A percentile compares a stretch with the other conserved stretches of the same genome.
Evolutionary conservation across 2,329 filamentous ascomycete species (phyloP).

Genomic region (Reticulascus tulasneorum): DNA sequence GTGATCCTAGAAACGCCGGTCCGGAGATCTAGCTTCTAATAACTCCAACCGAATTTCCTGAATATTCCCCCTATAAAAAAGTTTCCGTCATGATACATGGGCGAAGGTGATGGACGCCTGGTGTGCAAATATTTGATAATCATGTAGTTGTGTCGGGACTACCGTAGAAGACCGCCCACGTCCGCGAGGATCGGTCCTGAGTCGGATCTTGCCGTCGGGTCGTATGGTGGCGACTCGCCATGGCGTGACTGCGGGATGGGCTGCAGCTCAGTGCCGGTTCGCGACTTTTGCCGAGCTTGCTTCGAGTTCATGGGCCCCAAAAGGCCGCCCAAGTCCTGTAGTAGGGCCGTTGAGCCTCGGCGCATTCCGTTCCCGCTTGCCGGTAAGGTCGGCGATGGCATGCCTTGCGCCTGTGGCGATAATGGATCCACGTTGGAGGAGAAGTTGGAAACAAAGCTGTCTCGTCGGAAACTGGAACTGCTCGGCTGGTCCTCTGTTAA

Average conservation of each 20-base stretch:
- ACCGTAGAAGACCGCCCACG: conserved; percentile 35
- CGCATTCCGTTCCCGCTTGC: conserved; percentile 43
- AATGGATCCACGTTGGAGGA: conserved; percentile 37
- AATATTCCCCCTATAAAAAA: neutral
- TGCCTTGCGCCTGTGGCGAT: conserved; percentile 23
- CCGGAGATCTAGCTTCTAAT: neutral
- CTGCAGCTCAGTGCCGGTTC: conserved; percentile 39
- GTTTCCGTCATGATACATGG: conserved; percentile 15
- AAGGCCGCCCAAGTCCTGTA: conserved; percentile 56
- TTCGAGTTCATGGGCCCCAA: conserved; percentile 37
- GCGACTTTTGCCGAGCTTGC: conserved; percentile 24
- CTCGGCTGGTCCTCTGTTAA: conserved; percentile 49
- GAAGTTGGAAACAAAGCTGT: conserved; percentile 38
- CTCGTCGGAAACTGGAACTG: conserved; percentile 29
- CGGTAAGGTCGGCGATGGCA: conserved; percentile 39
- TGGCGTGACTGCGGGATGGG: conserved; percentile 39
- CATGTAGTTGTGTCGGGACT: neutral
- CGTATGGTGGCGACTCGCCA: conserved; percentile 24
- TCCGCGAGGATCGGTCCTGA: conserved; percentile 35
- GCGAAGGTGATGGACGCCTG: conserved; percentile 6
- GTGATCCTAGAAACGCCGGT: neutral
- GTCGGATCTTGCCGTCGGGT: conserved; percentile 25
- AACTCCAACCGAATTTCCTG: conserved; percentile 1
- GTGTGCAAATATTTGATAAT: neutral
- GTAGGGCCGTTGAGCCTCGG: conserved; percentile 52